phyloP scores from a whole-genome alignment of 2,329 filamentous ascomycete species.

The Clarireedia paspali region DNA sequence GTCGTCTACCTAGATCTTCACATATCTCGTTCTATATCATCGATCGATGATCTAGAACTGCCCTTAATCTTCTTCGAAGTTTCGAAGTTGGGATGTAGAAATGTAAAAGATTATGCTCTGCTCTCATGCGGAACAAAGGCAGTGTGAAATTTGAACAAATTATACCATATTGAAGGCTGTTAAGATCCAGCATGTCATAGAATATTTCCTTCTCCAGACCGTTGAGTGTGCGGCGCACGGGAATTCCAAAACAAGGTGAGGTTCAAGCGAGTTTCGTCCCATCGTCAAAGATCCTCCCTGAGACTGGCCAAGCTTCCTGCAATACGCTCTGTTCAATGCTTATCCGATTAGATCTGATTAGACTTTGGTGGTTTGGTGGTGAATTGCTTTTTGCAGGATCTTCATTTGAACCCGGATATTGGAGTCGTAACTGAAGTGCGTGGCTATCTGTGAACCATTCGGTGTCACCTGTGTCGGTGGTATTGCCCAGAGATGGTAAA shows the following conservation, averaged over 20 bases:
- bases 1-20: neutral
- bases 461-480: neutral
- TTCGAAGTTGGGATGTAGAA: neutral
- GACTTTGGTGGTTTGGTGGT: conserved; percentile 11
- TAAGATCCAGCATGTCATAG: neutral
- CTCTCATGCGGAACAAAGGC: neutral
- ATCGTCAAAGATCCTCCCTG: conserved; percentile 10
- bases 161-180: neutral
- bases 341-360: conserved; percentile 7
- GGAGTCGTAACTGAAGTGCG: neutral
- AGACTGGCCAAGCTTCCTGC: conserved; percentile 26
- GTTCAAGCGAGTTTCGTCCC: conserved; percentile 35
- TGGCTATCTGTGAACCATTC: neutral
- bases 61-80: neutral
- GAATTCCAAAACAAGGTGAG: conserved; percentile 25
- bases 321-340: conserved; percentile 9
- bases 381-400: neutral
- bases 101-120: neutral
- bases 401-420: neutral
- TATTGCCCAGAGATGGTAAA: neutral
- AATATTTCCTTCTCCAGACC: neutral
- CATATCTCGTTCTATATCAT: neutral
- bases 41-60: neutral
- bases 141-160: too few species aligned
- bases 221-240: neutral